Percentiles rank a stretch among this genome's conserved stretches.
phyloP scores from a whole-genome alignment of 2,329 filamentous ascomycete species.

The Fusarium verrucosum region DNA sequence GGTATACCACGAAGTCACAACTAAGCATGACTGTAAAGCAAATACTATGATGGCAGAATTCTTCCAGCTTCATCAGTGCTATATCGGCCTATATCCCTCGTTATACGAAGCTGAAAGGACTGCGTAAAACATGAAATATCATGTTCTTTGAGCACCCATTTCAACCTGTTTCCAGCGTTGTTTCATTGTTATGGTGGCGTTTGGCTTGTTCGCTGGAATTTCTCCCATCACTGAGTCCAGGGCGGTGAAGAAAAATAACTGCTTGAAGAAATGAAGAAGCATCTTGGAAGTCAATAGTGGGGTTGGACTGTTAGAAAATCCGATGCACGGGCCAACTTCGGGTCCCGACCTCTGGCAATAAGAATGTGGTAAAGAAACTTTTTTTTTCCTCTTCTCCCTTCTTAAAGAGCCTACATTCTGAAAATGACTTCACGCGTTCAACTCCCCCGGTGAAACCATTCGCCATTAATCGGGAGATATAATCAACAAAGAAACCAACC shows the following conservation, averaged over 20 bases:
- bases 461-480: slow-evolving; percentile 39
- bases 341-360: slow-evolving; percentile 40
- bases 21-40: not conserved
- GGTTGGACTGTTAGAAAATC: slow-evolving; percentile 27
- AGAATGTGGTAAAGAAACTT: slow-evolving; percentile 43
- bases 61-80: not conserved
- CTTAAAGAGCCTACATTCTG: slow-evolving; percentile 37
- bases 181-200: slow-evolving; percentile 28
- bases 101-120: not conserved
- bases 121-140: not conserved
- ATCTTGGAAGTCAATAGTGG: slow-evolving; percentile 32
- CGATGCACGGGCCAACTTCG: slow-evolving; percentile 38
- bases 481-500: slow-evolving; percentile 18
- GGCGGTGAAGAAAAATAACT: slow-evolving; percentile 37
- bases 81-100: not conserved
- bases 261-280: slow-evolving; percentile 29
- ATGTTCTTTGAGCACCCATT: not conserved
- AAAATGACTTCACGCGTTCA: slow-evolving; percentile 42
- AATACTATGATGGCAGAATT: slow-evolving; percentile 7
- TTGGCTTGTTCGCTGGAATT: slow-evolving; percentile 38
- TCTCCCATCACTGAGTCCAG: slow-evolving; percentile 31
- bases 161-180: not conserved
- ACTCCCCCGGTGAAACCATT: slow-evolving; percentile 41
- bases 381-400: slow-evolving; percentile 46
- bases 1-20: not conserved